These are phyloP conservation scores for Sugiyamaella boreocaroliniensis DNA, from an alignment of 805 yeast genomes.

Conservation along the genomic window DNA sequence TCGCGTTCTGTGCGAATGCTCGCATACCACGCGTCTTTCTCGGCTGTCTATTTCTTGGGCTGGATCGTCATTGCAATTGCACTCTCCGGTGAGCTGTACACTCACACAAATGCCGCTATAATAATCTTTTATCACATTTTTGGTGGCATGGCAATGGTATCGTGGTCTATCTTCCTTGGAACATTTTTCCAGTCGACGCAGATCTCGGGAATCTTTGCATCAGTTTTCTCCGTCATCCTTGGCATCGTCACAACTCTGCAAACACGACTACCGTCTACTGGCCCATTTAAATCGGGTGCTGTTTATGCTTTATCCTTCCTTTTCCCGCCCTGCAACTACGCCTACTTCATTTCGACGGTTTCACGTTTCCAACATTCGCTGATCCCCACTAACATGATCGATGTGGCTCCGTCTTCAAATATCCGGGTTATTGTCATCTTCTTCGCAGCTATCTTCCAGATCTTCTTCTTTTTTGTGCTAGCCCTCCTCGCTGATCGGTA, in stretches of 20 bases:
- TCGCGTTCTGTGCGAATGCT: conserved; percentile 23
- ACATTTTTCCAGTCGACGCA: conserved; percentile 28
- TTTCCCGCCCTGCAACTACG: conserved; percentile 33
- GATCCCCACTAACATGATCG: conserved; percentile 20
- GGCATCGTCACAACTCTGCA: conserved; percentile 31
- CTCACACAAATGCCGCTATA: conserved; percentile 22
- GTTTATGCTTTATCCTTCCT: conserved; percentile 27
- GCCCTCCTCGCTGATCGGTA: conserved; percentile 24
- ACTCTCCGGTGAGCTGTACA: conserved; percentile 22
- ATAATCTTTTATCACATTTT: conserved; percentile 28
- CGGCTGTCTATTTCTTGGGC: conserved; percentile 28
- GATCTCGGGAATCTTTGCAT: conserved; percentile 29
- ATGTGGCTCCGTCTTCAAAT: conserved; percentile 26
- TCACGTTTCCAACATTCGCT: conserved; percentile 27
- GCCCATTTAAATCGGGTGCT: conserved; percentile 22
- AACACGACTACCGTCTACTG: conserved; percentile 20
- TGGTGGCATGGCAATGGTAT: conserved; percentile 28
- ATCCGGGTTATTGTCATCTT: conserved; percentile 24
- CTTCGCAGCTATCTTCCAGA: conserved; percentile 29
- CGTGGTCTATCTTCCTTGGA: conserved; percentile 29
- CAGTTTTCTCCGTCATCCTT: conserved; percentile 28
- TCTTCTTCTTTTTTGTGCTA: conserved; percentile 24
- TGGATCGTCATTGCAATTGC: conserved; percentile 30
- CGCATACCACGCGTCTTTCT: conserved; percentile 26
- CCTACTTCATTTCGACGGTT: conserved; percentile 28